Percentiles rank a stretch among this genome's conserved stretches.
Evolutionary conservation across 345 rosid genomes (phyloP).

Genomic region (Brassica cretica): DNA sequence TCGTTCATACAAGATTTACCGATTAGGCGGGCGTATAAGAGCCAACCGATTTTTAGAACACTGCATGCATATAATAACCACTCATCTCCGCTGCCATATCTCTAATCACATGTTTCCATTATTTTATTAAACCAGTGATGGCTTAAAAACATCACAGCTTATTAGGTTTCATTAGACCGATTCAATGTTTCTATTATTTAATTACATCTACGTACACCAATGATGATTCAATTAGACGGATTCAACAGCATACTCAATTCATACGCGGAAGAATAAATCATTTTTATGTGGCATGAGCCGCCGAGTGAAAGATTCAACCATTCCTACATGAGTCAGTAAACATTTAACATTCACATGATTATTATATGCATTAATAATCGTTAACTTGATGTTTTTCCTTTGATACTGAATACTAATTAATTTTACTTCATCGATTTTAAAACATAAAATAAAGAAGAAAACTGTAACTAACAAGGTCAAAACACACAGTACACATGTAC

Average conservation of each 20-base stretch:
- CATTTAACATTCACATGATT: neutral
- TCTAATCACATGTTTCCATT: neutral
- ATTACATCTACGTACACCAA: constrained; percentile 1
- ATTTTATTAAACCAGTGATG: neutral
- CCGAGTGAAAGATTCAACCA: neutral
- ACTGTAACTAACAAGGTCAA: neutral
- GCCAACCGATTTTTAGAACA: no score
- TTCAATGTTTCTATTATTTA: constrained; percentile 3
- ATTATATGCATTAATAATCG: neutral
- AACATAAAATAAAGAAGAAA: neutral
- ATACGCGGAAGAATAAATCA: neutral
- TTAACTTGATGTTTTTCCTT: neutral
- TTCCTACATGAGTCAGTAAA: neutral
- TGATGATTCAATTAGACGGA: constrained; percentile 2
- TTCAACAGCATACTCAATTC: neutral
- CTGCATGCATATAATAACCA: neutral
- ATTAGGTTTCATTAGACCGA: neutral
- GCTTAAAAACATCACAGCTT: neutral
- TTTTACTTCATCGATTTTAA: neutral
- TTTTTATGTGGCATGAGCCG: neutral
- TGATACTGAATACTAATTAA: neutral
- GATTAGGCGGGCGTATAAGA: no score
- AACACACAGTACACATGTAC: neutral
- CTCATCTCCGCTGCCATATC: neutral
- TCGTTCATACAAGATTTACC: no score